A percentile compares a stretch with the other conserved stretches of the same genome.
phyloP scores from a whole-genome alignment of 345 rosid species.

The Dimocarpus longan region DNA sequence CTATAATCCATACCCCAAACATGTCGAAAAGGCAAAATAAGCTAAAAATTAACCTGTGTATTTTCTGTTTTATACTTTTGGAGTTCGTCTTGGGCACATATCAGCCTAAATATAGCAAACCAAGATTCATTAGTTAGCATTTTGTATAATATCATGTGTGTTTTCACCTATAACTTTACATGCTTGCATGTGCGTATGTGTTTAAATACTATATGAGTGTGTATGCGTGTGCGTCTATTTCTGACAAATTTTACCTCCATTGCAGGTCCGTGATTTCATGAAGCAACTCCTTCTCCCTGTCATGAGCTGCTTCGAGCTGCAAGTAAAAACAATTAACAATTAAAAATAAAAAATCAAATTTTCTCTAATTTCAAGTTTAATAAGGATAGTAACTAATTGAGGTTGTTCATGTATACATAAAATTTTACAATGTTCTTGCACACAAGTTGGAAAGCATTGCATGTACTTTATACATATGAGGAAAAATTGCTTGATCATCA shows the following conservation, averaged over 20 bases:
- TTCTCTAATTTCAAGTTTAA: background rate
- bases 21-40: background rate
- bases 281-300: conserved; percentile 88
- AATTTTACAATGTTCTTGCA: background rate
- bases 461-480: background rate
- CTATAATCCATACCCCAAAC: background rate
- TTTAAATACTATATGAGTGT: background rate
- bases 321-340: conserved; percentile 10
- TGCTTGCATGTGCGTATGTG: background rate
- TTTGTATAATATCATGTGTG: background rate
- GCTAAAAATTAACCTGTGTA: conserved; percentile 48
- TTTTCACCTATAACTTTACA: background rate
- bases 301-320: conserved; percentile 92
- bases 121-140: background rate
- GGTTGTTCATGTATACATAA: background rate
- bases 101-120: conserved; percentile 53
- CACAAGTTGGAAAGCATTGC: background rate
- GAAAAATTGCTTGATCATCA: background rate
- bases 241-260: conserved; percentile 60
- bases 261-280: conserved; percentile 85
- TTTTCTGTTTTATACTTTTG: conserved; percentile 76
- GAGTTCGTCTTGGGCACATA: conserved; percentile 83
- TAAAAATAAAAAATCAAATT: background rate
- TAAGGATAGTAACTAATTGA: background rate
- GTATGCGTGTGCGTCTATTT: background rate